Base-by-base conservation (phyloP, 305 asterid genomes). In the Salvia sclarea region DNA sequence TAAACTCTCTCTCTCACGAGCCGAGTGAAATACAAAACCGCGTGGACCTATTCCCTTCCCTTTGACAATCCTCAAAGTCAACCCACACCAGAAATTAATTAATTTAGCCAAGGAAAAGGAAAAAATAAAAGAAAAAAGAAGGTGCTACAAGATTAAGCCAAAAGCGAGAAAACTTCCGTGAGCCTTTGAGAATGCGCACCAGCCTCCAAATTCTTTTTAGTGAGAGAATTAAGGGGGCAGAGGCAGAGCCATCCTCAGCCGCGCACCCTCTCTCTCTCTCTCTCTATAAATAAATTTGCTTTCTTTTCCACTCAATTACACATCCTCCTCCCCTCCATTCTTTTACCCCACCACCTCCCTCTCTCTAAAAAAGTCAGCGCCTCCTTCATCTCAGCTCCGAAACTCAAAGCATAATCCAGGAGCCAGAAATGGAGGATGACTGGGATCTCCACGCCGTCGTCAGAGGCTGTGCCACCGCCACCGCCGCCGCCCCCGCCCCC, bases 381-480 rank as follows among this genome's bases (percentile, higher is more conserved):
- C 83, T 78, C 70, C 74, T 68, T 74, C 74, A 81, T 83, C 79
- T 68, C 84, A 72, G 35, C 35, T 41, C 56, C 73, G 16, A 14
- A 64, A 4, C 31, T 38, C 58, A 54, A 54, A 57, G 69, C 77
- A 70, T 3, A 45, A 59, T 66, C 68, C 6, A 44, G 37, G 31
- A 9, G 24, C 10, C 5, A 28, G 10, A 4, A 76, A 91, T 85
- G 97, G 96, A 83, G 3, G 96, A 89, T 33, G 96, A 89, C 66
- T 92, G 98, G 98, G 96, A 85, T 88, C 98, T 92, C 8, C 89
- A 87, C 58, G 98, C 98, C 74, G 96, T 92, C 81, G 98, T 92
- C 66, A 77, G 96, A 81, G 92, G 98, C 87, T 92, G 91, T 88
- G 63, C 82, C 75, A 61, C 91, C 75, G 0, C 82, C 74, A 0